These are phyloP conservation scores for Sphaerulina vaccinii DNA, from an alignment of 2,329 filamentous ascomycete species.

Conservation along the genomic window DNA sequence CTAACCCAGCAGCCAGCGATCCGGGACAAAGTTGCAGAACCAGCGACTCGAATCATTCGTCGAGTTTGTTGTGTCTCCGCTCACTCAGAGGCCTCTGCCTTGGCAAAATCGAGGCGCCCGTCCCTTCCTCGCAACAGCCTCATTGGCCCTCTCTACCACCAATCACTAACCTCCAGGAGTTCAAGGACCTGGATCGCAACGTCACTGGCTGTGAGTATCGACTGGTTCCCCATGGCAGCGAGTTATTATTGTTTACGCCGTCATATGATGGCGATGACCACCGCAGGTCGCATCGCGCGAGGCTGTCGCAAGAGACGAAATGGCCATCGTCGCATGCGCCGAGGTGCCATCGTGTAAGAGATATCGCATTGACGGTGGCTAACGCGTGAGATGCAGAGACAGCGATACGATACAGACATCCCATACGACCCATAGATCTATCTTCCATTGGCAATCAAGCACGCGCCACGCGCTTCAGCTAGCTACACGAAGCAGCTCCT, in stretches of 20 bases:
- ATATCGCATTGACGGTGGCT: constrained; percentile 4
- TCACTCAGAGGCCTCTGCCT: no score
- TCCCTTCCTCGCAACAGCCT: constrained; percentile 1
- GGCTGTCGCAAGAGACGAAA: constrained; percentile 8
- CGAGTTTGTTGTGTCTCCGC: no score
- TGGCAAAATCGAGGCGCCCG: no score
- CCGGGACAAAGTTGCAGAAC: constrained; percentile 5
- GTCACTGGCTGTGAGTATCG: constrained; percentile 17
- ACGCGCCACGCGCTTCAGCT: constrained; percentile 14
- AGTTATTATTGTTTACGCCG: constrained; percentile 18
- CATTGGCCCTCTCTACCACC: constrained; percentile 12
- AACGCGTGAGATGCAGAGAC: constrained; percentile 5
- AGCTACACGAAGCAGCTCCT: neutral
- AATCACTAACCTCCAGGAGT: constrained; percentile 9
- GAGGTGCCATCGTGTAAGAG: neutral
- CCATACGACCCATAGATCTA: neutral
- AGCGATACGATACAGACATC: neutral
- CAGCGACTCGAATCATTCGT: no score
- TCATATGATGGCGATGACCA: constrained; percentile 1
- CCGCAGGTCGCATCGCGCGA: constrained; percentile 5
- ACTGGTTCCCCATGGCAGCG: constrained; percentile 12
- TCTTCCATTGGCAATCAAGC: neutral
- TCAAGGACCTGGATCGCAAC: constrained; percentile 18
- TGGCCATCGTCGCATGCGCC: constrained; percentile 1
- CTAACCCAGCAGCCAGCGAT: neutral